A percentile compares a stretch with the other conserved stretches of the same genome.
Conservation (phyloP, 306 rosid genomes). For the Malus domestica region DNA sequence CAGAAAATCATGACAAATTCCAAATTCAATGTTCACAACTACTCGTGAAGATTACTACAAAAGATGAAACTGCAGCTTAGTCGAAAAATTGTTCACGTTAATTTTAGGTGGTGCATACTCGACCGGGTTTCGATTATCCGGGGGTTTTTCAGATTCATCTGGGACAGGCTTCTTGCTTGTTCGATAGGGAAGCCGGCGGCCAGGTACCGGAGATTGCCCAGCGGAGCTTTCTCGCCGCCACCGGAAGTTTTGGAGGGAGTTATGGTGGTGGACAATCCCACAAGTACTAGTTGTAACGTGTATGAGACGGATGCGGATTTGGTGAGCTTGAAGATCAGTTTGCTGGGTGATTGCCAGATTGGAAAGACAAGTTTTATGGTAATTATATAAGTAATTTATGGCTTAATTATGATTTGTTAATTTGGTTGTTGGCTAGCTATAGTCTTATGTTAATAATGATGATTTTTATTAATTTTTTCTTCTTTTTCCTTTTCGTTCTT, state of each 20-base stretch:
- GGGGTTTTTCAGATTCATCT: constrained; percentile 57
- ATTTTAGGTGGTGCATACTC: constrained; percentile 46
- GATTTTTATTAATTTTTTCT: neutral
- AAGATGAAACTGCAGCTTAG: constrained; percentile 59
- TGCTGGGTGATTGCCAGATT: constrained; percentile 89
- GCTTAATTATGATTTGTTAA: neutral
- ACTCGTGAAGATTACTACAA: constrained; percentile 10
- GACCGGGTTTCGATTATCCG: constrained; percentile 52
- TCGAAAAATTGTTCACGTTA: constrained; percentile 45
- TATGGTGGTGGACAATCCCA: constrained; percentile 11
- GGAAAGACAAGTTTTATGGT: constrained; percentile 95
- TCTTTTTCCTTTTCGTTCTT: neutral
- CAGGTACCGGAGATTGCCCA: constrained; percentile 43
- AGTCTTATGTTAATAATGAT: neutral
- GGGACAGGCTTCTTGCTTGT: constrained; percentile 67
- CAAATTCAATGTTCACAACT: constrained; percentile 27
- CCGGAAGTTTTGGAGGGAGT: constrained; percentile 2
- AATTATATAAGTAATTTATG: neutral
- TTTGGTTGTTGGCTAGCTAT: neutral
- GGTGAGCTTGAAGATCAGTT: constrained; percentile 72
- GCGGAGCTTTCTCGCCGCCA: constrained; percentile 4
- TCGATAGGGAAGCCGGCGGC: constrained; percentile 33
- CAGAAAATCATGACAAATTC: constrained; percentile 2
- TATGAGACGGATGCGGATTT: constrained; percentile 69
- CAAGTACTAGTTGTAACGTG: constrained; percentile 6